phyloP scores from a whole-genome alignment of 2,329 filamentous ascomycete species.

The Clonostachys byssicola region DNA sequence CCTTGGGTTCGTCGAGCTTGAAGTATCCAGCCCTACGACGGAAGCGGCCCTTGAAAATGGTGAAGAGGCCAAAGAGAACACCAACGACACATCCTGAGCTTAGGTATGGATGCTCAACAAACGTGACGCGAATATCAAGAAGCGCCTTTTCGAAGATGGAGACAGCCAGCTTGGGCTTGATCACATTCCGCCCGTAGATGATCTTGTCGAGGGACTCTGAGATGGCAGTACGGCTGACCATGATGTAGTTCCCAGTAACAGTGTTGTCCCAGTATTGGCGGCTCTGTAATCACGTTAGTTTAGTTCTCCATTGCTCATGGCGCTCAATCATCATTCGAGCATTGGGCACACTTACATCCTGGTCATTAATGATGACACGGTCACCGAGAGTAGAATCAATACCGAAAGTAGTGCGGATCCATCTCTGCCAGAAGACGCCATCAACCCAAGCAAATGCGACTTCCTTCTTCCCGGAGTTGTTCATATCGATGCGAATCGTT shows the following conservation, averaged over 20 bases:
- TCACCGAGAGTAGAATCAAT: conserved; percentile 86
- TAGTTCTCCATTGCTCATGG: not conserved
- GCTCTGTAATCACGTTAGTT: conserved; percentile 54
- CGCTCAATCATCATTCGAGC: not conserved
- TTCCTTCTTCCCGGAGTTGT: conserved; percentile 80
- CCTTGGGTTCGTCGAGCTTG: conserved; percentile 52
- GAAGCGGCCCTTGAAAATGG: conserved; percentile 47
- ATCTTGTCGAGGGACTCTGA: conserved; percentile 79
- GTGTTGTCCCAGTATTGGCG: conserved; percentile 94
- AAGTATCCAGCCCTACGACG: conserved; percentile 57
- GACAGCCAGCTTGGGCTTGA: conserved; percentile 75
- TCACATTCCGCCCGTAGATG: conserved; percentile 62
- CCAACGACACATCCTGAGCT: conserved; percentile 53
- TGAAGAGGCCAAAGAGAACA: conserved; percentile 44
- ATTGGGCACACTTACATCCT: conserved; percentile 68
- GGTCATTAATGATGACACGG: conserved; percentile 92
- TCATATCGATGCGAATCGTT: conserved; percentile 86
- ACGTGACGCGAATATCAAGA: conserved; percentile 57
- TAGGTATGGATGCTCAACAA: conserved; percentile 56
- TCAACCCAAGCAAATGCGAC: conserved; percentile 97
- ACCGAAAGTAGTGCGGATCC: conserved; percentile 92
- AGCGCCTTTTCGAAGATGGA: conserved; percentile 68
- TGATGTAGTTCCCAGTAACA: conserved; percentile 83
- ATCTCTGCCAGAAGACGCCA: conserved; percentile 94
- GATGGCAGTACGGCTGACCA: conserved; percentile 84